Conservation (phyloP, 345 rosid species). For the Citrus cavaleriei region DNA sequence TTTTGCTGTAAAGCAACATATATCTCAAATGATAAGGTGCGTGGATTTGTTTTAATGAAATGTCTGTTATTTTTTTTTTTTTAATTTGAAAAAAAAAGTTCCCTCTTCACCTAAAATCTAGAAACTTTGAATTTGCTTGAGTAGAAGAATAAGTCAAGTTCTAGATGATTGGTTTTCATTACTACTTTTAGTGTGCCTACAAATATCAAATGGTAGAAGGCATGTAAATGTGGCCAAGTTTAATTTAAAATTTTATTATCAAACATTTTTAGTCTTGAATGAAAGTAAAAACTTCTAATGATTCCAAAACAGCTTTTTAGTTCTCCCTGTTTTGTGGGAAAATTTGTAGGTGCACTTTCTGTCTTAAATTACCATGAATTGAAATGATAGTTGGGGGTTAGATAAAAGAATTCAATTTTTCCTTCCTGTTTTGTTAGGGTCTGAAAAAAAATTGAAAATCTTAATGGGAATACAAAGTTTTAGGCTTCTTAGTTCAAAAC, state of each 20-base stretch:
- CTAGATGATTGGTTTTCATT: not conserved
- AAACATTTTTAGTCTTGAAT: not conserved
- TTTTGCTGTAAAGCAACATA: conserved; percentile 39
- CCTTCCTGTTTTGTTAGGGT: not conserved
- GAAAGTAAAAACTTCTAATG: too few relatives aligned
- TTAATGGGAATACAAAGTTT: too few relatives aligned
- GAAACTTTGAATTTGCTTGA: not conserved
- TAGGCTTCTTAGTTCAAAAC: too few relatives aligned
- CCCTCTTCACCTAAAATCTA: not conserved
- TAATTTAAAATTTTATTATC: not conserved
- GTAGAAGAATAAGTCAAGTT: not conserved
- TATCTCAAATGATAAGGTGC: conserved; percentile 43
- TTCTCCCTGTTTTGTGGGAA: not conserved
- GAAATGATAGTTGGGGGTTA: not conserved
- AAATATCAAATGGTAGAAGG: not conserved
- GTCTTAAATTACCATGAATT: too few relatives aligned
- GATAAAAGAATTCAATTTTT: not conserved
- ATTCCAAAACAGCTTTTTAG: not conserved
- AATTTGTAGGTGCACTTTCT: not conserved
- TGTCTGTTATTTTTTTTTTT: not conserved
- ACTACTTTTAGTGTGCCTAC: not conserved
- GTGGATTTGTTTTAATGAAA: not conserved
- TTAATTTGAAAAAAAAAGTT: not conserved
- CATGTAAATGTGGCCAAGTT: not conserved
- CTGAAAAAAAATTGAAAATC: too few relatives aligned